A percentile compares a stretch with the other conserved stretches of the same genome.
Conservation (phyloP, 495 filamentous ascomycete species). For the Podospora pseudoanserina region DNA sequence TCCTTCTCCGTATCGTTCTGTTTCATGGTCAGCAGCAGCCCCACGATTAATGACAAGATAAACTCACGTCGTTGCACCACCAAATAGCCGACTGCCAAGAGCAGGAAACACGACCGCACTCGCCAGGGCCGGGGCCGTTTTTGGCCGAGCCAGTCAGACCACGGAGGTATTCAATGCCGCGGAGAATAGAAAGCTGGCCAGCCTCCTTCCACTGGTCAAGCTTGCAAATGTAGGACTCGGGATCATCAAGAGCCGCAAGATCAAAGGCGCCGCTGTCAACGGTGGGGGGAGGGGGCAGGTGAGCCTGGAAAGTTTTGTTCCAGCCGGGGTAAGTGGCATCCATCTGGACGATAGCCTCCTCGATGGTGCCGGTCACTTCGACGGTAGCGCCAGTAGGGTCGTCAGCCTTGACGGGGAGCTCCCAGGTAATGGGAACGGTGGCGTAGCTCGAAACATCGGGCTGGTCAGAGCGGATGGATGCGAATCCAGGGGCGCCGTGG, state of each 20-base stretch:
- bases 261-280: too few species aligned
- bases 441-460: not conserved
- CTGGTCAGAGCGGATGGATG: not conserved
- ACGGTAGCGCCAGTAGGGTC: not conserved
- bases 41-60: not conserved
- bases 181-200: conserved; percentile 7
- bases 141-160: conserved; percentile 8
- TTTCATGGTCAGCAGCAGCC: not conserved
- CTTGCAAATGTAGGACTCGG: conserved; percentile 2
- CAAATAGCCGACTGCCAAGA: conserved; percentile 25
- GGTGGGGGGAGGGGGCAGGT: too few species aligned
- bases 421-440: not conserved
- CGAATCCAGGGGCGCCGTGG: not conserved
- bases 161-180: conserved; percentile 27
- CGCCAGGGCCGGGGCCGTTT: conserved; percentile 22
- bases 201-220: not conserved
- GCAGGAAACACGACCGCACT: conserved; percentile 30
- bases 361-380: not conserved
- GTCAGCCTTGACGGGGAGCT: not conserved
- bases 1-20: not conserved
- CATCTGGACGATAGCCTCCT: not conserved
- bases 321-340: not conserved
- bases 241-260: not conserved
- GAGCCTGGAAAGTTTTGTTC: not conserved
- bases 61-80: conserved; percentile 33